Conservation (phyloP, 768 basidiomycete species). For the Lyophyllum decastes region DNA sequence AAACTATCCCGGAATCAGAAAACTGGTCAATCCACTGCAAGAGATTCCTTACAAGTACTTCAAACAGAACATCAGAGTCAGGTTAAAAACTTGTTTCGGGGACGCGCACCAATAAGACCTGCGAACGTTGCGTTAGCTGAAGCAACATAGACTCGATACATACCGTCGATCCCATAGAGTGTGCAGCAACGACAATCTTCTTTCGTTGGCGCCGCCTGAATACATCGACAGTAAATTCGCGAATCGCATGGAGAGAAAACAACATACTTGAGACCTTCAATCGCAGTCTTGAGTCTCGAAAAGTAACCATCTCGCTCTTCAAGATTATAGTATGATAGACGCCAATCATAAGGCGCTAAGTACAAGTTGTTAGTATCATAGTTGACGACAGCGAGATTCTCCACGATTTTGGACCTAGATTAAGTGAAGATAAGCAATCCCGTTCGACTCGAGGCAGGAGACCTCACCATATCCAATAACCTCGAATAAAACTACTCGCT, state of each 20-base stretch:
- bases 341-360: constrained; percentile 91
- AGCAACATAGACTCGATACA: constrained; percentile 18
- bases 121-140: not conserved
- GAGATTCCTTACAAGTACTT: constrained; percentile 80
- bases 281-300: constrained; percentile 75
- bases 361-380: constrained; percentile 91
- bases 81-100: not conserved
- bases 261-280: constrained; percentile 76
- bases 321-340: constrained; percentile 84
- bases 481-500: constrained; percentile 82
- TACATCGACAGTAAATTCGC: not conserved
- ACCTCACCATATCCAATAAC: constrained; percentile 90
- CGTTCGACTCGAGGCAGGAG: not conserved
- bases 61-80: constrained; percentile 7
- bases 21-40: constrained; percentile 5
- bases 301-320: constrained; percentile 92
- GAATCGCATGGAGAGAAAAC: not conserved
- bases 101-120: constrained; percentile 53
- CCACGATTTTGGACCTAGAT: constrained; percentile 83
- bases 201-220: constrained; percentile 65
- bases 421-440: not conserved
- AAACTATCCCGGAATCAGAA: constrained; percentile 47
- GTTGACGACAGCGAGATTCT: constrained; percentile 90
- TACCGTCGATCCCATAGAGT: constrained; percentile 87
- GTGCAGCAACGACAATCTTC: constrained; percentile 82